Evolutionary conservation across 768 basidiomycete genomes (phyloP), one percentile per base, ranked within the genome.

Genomic region (Collybiopsis confluens): DNA sequence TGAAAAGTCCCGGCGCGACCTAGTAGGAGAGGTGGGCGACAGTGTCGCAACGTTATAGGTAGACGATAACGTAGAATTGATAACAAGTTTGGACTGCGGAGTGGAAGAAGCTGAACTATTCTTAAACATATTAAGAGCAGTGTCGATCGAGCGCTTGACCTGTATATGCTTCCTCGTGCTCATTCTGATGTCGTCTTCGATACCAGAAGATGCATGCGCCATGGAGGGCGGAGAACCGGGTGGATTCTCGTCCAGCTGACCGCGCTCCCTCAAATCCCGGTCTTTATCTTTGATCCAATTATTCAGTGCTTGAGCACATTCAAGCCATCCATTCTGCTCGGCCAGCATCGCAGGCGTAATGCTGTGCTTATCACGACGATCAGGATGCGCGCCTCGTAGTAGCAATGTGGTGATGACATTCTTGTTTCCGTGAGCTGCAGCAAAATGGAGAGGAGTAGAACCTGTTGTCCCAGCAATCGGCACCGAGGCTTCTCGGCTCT

Each of bases 401-500:
- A 99, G 83, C 40, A 99, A 84, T 33, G 88, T 82, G 56, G 76
- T 78, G 42, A 93, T 82, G 60, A 94, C 83, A 23, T 76, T 69
- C 27, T 81, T 81, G 70, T 99, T 92, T 2, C 95, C 95, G 62
- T 97, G 94, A 26, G 96, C 94, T 30, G 94, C 89, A 13, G 97
- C 96, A 65, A 98, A 99, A 66, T 99, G 97, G 23, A 98, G 83
- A 0, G 97, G 92, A 0, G 96, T 97, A 3, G 89, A 88, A 28
- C 94, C 95, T n/a, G 88, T 86, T 6, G 83, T 82, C 42, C 88
- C 89, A 40, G 90, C 82, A 61, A 88, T 88, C 48, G 86, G 85
- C 3, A 78, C 78, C 30, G 86, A 78, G 16, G 81, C 62, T 62
- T 86, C 84, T 50, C 87, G 77, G 56, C 74, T 81, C 63, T 77